These are phyloP conservation scores for Penicillium hordei DNA, from an alignment of 2,329 filamentous ascomycete species.

Conservation along the genomic window DNA sequence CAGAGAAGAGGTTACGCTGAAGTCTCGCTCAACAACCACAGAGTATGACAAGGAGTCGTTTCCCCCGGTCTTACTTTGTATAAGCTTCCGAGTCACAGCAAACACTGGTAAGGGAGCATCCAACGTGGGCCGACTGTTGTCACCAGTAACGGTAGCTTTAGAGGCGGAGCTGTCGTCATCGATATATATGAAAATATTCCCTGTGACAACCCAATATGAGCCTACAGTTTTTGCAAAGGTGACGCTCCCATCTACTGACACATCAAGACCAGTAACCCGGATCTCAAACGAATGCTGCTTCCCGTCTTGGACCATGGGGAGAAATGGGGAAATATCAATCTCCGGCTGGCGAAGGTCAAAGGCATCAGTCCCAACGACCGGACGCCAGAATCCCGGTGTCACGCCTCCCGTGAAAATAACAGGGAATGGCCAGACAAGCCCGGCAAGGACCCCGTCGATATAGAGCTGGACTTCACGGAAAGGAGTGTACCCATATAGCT, in stretches of 20 bases:
- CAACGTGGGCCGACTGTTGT: conserved; percentile 16
- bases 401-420: conserved; percentile 81
- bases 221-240: conserved; percentile 57
- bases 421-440: conserved; percentile 78
- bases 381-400: conserved; percentile 72
- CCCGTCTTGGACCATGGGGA: conserved; percentile 68
- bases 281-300: conserved; percentile 66
- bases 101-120: conserved; percentile 49
- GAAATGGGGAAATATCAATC: conserved; percentile 77
- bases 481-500: conserved; percentile 66
- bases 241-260: conserved; percentile 52
- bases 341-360: conserved; percentile 79
- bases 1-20: conserved; percentile 54
- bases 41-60: conserved; percentile 63
- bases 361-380: conserved; percentile 73
- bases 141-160: neutral
- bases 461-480: conserved; percentile 76
- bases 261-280: conserved; percentile 63
- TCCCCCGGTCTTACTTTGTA: conserved; percentile 46
- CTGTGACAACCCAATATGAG: conserved; percentile 73
- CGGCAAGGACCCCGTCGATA: conserved; percentile 71
- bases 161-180: conserved; percentile 42
- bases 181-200: conserved; percentile 78
- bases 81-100: conserved; percentile 41
- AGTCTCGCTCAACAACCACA: conserved; percentile 55